phyloP scores from a whole-genome alignment of 2,329 filamentous ascomycete species.

The Aspergillus cejpii region DNA sequence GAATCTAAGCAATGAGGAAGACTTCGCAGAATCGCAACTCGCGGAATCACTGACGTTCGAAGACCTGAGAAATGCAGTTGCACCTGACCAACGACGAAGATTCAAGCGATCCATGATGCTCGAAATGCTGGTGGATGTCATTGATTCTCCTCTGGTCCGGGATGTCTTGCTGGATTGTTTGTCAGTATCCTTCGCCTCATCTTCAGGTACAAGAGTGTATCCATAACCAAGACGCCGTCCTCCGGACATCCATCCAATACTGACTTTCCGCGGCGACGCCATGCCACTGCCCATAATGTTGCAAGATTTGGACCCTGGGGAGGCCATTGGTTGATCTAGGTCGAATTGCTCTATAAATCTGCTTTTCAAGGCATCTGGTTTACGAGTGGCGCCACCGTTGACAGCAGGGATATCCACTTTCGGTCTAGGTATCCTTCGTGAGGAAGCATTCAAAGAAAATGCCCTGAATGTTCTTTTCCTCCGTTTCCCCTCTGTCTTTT shows the following conservation, averaged over 20 bases:
- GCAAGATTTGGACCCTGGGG: neutral
- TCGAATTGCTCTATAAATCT: conserved; percentile 33
- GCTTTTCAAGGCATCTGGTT: conserved; percentile 18
- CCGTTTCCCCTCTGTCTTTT: neutral
- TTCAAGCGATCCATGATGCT: conserved; percentile 10
- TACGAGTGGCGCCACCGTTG: neutral
- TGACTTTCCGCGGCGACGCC: conserved; percentile 29
- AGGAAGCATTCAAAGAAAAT: neutral
- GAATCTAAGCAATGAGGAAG: conserved; percentile 18
- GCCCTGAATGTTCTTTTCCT: neutral
- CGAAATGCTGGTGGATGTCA: conserved; percentile 7
- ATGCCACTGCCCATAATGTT: conserved; percentile 2
- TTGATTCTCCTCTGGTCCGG: conserved; percentile 6
- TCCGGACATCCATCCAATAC: conserved; percentile 39
- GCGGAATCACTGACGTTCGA: conserved; percentile 9
- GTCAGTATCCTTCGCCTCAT: conserved; percentile 5
- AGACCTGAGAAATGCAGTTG: conserved; percentile 6
- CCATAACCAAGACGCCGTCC: conserved; percentile 38
- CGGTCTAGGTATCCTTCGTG: neutral
- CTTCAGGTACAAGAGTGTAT: conserved; percentile 29
- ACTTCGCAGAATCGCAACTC: conserved; percentile 9
- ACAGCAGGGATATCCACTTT: neutral
- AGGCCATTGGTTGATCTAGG: conserved; percentile 7
- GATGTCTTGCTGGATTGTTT: neutral
- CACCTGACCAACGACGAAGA: conserved; percentile 11